Percentiles rank a stretch among this genome's conserved stretches.
phyloP scores from a whole-genome alignment of 2,329 filamentous ascomycete genomes.

The Trichoderma sp. region DNA sequence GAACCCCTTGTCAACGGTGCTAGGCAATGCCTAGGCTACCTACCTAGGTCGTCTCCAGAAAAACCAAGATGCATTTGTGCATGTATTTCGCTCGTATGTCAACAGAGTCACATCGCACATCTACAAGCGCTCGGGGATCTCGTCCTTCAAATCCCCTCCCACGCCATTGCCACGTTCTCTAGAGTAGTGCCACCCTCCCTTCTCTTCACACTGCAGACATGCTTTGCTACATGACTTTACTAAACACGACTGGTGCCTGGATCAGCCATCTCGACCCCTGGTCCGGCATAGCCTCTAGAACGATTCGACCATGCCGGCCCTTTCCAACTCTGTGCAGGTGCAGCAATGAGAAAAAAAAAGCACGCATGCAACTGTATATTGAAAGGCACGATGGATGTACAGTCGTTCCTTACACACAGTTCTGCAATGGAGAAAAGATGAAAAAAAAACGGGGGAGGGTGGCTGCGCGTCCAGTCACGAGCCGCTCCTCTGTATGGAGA shows the following conservation, averaged over 20 bases:
- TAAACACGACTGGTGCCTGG: constrained; percentile 11
- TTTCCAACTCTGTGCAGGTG: background rate
- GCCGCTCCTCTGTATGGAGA: background rate
- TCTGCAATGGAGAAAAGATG: background rate
- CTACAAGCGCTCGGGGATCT: constrained; percentile 21
- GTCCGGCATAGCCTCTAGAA: background rate
- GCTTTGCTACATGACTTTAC: background rate
- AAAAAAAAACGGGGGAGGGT: background rate
- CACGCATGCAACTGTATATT: background rate
- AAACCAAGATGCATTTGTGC: constrained; percentile 6
- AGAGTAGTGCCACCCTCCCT: constrained; percentile 20
- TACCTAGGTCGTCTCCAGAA: background rate
- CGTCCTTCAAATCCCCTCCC: constrained; percentile 16
- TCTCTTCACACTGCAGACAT: background rate
- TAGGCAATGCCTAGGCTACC: background rate
- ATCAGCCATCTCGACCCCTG: constrained; percentile 1
- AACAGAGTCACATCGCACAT: constrained; percentile 12
- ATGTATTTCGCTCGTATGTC: background rate
- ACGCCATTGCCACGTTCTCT: constrained; percentile 18
- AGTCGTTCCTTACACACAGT: background rate
- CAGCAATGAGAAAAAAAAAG: background rate
- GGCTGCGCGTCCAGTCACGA: background rate
- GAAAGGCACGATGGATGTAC: background rate
- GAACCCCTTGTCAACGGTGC: background rate
- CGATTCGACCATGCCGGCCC: background rate